A percentile compares a stretch with the other conserved stretches of the same genome.
phyloP scores from a whole-genome alignment of 495 filamentous ascomycete species.

The Apodospora peruviana region DNA sequence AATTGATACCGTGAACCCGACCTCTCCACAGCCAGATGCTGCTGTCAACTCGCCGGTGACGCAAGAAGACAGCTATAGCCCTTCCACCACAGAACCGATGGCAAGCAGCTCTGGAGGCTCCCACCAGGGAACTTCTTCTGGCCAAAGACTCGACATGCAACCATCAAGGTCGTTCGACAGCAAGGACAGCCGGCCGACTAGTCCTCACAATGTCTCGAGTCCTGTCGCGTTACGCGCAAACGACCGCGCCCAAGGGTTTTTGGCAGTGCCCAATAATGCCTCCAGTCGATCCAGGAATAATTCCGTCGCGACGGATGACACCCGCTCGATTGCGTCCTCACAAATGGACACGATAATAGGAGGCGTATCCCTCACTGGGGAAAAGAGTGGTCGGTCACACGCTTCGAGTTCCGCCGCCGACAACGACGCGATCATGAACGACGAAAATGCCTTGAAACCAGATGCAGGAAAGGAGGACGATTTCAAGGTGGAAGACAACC shows the following conservation, averaged over 20 bases:
- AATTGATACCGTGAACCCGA: conserved; percentile 69
- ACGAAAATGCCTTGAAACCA: conserved; percentile 53
- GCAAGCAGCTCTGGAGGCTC: conserved; percentile 42
- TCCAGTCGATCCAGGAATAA: conserved; percentile 40
- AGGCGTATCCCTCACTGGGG: conserved; percentile 28
- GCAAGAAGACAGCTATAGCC: conserved; percentile 38
- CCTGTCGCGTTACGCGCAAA: conserved; percentile 46
- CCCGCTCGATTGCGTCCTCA: conserved; percentile 38
- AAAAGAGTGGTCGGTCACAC: conserved; percentile 28
- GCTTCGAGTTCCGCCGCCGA: conserved; percentile 22
- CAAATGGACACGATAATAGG: conserved; percentile 37
- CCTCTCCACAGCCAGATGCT: conserved; percentile 19
- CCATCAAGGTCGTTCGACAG: conserved; percentile 64
- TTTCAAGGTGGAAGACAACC: conserved; percentile 60
- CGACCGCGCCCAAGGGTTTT: conserved; percentile 39
- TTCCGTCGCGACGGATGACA: conserved; percentile 45
- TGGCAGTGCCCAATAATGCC: conserved; percentile 44
- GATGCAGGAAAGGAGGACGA: conserved; percentile 60
- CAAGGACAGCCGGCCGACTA: conserved; percentile 74
- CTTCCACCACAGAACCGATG: conserved; percentile 36
- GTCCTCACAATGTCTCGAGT: conserved; percentile 83
- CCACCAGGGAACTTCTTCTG: conserved; percentile 27
- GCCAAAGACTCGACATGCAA: conserved; percentile 51
- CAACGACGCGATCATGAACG: conserved; percentile 46
- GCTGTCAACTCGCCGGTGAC: conserved; percentile 39